Evolutionary conservation across 768 basidiomycete species (phyloP).

Genomic region (Lactifluus piperatus): DNA sequence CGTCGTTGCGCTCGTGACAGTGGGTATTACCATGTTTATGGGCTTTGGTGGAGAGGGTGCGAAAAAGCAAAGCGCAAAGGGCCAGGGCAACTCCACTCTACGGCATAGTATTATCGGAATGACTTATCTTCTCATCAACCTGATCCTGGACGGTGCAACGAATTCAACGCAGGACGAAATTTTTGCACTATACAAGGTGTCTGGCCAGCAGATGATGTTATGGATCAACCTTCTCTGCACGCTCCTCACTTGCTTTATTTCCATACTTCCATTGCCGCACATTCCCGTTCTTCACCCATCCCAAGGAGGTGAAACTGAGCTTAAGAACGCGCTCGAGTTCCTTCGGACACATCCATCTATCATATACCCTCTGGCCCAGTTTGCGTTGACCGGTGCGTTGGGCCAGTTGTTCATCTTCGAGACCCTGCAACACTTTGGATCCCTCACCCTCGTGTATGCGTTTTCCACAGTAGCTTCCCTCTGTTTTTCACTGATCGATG

Average conservation of each 20-base stretch:
- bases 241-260: conserved; percentile 55
- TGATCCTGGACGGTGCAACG: conserved; percentile 84
- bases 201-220: conserved; percentile 99
- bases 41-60: conserved; percentile 59
- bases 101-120: conserved; percentile 64
- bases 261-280: conserved; percentile 65
- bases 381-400: conserved; percentile 83
- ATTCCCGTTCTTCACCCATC: conserved; percentile 79
- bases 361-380: conserved; percentile 65
- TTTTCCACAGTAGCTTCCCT: neutral
- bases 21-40: conserved; percentile 93
- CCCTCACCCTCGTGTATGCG: conserved; percentile 76
- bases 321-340: conserved; percentile 62
- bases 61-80: conserved; percentile 29
- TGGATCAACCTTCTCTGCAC: conserved; percentile 91
- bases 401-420: conserved; percentile 98
- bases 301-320: conserved; percentile 48
- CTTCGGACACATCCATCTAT: conserved; percentile 71
- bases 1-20: conserved; percentile 88
- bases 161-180: conserved; percentile 98
- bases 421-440: conserved; percentile 86
- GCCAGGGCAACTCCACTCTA: conserved; percentile 31
- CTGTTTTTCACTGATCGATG: conserved; percentile 13
- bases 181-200: conserved; percentile 63
- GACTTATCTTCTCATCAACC: conserved; percentile 72